Evolutionary conservation across 768 basidiomycete species (phyloP).

Genomic region (Neoboletus subvelutipes): DNA sequence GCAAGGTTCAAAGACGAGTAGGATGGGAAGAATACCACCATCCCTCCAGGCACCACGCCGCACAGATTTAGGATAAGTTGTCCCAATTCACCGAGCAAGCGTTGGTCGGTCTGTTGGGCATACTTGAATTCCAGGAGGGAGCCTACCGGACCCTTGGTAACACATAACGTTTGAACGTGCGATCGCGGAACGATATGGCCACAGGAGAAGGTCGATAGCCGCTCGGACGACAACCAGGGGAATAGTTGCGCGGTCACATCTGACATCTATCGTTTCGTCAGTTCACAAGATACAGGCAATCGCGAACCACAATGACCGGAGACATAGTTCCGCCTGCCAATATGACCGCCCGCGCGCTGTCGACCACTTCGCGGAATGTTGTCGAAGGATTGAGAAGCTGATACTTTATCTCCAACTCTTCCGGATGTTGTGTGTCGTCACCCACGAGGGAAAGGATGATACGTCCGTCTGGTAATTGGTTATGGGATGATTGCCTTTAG

Average conservation of each 20-base stretch:
- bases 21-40: constrained; percentile 94
- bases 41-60: constrained; percentile 76
- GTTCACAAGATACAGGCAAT: not conserved
- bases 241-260: constrained; percentile 85
- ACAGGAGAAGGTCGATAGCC: constrained; percentile 82
- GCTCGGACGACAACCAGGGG: constrained; percentile 54
- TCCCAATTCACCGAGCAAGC: constrained; percentile 78
- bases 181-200: constrained; percentile 85
- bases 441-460: constrained; percentile 56
- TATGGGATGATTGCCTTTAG: not conserved
- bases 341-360: constrained; percentile 78
- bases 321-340: constrained; percentile 98
- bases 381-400: constrained; percentile 91
- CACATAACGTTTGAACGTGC: constrained; percentile 73
- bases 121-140: constrained; percentile 80
- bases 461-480: constrained; percentile 63
- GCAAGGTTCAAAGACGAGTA: constrained; percentile 77
- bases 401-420: constrained; percentile 73
- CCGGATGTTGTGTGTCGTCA: constrained; percentile 32
- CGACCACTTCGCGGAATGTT: constrained; percentile 79
- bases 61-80: constrained; percentile 79
- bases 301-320: constrained; percentile 57
- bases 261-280: constrained; percentile 58
- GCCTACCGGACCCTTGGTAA: constrained; percentile 74
- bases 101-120: constrained; percentile 62